Base-by-base conservation (phyloP, 108 stramenopile genomes). In the Skeletonema grethae region DNA sequence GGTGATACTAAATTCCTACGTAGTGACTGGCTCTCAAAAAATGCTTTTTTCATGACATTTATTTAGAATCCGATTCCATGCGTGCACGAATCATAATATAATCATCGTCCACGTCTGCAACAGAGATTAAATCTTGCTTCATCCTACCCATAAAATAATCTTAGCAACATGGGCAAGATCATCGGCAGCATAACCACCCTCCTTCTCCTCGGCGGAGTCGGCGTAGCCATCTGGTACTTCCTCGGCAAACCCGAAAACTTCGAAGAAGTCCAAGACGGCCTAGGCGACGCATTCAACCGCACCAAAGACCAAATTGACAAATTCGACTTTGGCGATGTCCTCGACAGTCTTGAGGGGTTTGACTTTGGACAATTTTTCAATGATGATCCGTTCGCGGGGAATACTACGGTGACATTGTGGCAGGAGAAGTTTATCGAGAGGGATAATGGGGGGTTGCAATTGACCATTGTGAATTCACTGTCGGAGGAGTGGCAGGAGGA, bases 401-500 rank as follows among this genome's bases (percentile, higher is more conserved):
- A 87, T 70, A 85, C 86, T 41, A 75, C 83, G 0, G 84, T 85
- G 3, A 72, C 76, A 25, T 4, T 28, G 11, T 90, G 89, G 89
- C 41, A 61, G 2, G 64, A 65, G 6, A 73, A 79, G 28, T 64
- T 30, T 12, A 30, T 74, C 2, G 29, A 77, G 20, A 59, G 65
- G 0, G 77, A 73, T 11, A 45, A 71, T n/a, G 86, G 86, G n/a
- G 91, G 89, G 4, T 74, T 93, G 46, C 69, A 61, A 4, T 62
- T 93, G 25, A 84, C 64, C 7, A 34, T 93, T 3, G 36, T 63
- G 45, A 93, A 90, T 63, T 82, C 85, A 0, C 63, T 88, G 61
- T 83, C 86, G 62, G 86, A 84, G 11, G 70, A 76, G 5, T 93
- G 91, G 91, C 80, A 85, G 48, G 35, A 57, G 24, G 76, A 77